Conservation (phyloP, 306 rosid species). For the Acacia melanoxylon region DNA sequence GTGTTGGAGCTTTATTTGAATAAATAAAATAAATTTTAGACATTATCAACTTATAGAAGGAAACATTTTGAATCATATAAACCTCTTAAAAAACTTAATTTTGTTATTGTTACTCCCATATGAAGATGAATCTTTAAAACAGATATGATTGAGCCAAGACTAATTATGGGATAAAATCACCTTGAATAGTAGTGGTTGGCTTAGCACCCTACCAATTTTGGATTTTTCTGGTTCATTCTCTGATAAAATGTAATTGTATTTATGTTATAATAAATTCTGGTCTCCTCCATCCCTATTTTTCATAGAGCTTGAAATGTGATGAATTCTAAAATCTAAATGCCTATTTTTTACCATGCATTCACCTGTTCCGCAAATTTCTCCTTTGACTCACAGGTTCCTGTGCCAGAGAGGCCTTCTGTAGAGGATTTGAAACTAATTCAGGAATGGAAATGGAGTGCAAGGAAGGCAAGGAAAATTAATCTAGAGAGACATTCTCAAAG, state of each 20-base stretch:
- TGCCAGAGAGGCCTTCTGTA: constrained; percentile 67
- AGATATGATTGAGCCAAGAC: neutral
- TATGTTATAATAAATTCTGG: neutral
- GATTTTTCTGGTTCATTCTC: constrained; percentile 3
- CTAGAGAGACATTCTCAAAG: constrained; percentile 82
- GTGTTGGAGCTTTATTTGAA: neutral
- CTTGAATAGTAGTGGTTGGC: neutral
- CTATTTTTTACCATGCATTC: constrained; percentile 3
- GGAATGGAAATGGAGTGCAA: constrained; percentile 73
- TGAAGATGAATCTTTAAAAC: neutral
- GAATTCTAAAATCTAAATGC: neutral
- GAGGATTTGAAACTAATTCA: constrained; percentile 69
- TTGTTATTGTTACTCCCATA: neutral
- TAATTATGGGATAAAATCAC: neutral
- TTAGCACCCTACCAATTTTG: neutral
- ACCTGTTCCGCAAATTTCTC: constrained; percentile 6
- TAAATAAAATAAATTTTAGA: constrained; percentile 9
- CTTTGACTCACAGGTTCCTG: constrained; percentile 59
- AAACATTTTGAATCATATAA: constrained; percentile 8
- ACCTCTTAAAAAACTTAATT: neutral
- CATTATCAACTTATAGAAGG: neutral
- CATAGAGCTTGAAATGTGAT: neutral
- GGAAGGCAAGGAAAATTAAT: constrained; percentile 83
- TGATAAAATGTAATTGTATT: neutral
- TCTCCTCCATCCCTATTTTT: neutral